Percentiles rank a stretch among this genome's conserved stretches.
phyloP scores from a whole-genome alignment of 2,329 filamentous ascomycete species.

The Arthroderma sp. region DNA sequence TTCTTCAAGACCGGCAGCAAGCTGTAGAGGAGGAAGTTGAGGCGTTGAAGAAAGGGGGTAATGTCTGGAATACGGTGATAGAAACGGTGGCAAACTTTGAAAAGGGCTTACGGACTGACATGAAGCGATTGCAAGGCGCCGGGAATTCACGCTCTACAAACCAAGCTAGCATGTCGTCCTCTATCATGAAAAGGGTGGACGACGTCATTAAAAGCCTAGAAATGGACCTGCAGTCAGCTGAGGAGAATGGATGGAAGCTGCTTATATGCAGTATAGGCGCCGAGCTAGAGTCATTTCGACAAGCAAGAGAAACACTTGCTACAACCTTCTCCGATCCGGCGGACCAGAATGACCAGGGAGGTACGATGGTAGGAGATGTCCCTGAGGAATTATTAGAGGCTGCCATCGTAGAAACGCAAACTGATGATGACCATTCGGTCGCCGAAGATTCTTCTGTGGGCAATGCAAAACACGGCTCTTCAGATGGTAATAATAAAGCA shows the following conservation, averaged over 20 bases:
- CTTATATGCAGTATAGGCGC: constrained; percentile 50
- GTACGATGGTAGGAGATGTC: constrained; percentile 21
- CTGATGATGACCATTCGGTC: too few relatives aligned
- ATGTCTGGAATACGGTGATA: constrained; percentile 45
- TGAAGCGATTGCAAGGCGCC: constrained; percentile 15
- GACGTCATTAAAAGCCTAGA: constrained; percentile 35
- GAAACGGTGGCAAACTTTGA: constrained; percentile 42
- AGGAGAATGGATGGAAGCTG: constrained; percentile 45
- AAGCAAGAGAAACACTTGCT: constrained; percentile 26
- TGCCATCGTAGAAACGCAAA: constrained; percentile 4
- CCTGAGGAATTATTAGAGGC: constrained; percentile 25
- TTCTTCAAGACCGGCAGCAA: constrained; percentile 31
- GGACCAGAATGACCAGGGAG: constrained; percentile 13
- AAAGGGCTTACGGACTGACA: constrained; percentile 30
- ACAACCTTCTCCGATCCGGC: constrained; percentile 18
- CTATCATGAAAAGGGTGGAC: constrained; percentile 35
- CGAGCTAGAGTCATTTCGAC: constrained; percentile 43
- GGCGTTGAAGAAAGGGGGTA: constrained; percentile 46
- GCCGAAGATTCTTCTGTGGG: too few relatives aligned
- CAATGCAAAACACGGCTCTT: too few relatives aligned
- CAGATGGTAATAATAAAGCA: too few relatives aligned
- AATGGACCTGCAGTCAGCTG: constrained; percentile 37
- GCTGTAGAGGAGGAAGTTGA: constrained; percentile 40
- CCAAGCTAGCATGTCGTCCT: constrained; percentile 2
- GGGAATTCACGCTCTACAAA: constrained; percentile 4